A percentile compares a stretch with the other conserved stretches of the same genome.
Evolutionary conservation across 371 early-diverging fungal genomes (phyloP).

Genomic region (Nosema bombycis): DNA sequence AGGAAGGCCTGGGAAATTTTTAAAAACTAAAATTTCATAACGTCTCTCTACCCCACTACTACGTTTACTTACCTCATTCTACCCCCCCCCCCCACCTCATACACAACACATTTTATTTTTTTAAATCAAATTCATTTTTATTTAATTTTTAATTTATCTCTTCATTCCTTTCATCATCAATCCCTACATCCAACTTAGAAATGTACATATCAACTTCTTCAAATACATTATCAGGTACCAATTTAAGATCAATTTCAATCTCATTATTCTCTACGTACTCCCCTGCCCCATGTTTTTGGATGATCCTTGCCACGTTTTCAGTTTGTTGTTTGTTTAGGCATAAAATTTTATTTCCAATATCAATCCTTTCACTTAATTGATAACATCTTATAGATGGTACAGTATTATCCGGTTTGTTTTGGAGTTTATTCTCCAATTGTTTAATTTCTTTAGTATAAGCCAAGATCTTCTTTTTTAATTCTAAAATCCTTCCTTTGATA

Average conservation of each 20-base stretch:
- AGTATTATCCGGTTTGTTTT: conserved; percentile 15
- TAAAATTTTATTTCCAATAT: conserved; percentile 45
- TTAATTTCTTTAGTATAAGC: conserved; percentile 55
- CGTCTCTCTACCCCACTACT: no score
- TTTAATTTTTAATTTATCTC: no score
- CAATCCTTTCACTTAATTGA: conserved; percentile 42
- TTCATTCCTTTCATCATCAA: no score
- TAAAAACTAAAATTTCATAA: no score
- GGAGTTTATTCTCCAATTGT: conserved; percentile 49
- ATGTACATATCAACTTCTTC: conserved; percentile 53
- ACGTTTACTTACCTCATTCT: no score
- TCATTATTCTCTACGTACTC: conserved; percentile 57
- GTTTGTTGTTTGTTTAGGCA: conserved; percentile 37
- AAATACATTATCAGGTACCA: conserved; percentile 53
- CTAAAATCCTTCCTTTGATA: conserved; percentile 45
- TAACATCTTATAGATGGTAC: conserved; percentile 18
- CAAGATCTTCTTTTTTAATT: conserved; percentile 57
- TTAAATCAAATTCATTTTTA: no score
- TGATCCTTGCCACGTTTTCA: conserved; percentile 48
- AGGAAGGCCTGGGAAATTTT: not conserved
- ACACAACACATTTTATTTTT: no score
- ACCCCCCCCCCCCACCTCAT: no score
- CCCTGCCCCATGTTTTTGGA: conserved; percentile 35
- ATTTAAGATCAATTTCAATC: conserved; percentile 56
- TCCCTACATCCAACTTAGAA: conserved; percentile 16